These are phyloP conservation scores for Diaporthe longicolla DNA, from an alignment of 2,329 filamentous ascomycete species.

Conservation along the genomic window DNA sequence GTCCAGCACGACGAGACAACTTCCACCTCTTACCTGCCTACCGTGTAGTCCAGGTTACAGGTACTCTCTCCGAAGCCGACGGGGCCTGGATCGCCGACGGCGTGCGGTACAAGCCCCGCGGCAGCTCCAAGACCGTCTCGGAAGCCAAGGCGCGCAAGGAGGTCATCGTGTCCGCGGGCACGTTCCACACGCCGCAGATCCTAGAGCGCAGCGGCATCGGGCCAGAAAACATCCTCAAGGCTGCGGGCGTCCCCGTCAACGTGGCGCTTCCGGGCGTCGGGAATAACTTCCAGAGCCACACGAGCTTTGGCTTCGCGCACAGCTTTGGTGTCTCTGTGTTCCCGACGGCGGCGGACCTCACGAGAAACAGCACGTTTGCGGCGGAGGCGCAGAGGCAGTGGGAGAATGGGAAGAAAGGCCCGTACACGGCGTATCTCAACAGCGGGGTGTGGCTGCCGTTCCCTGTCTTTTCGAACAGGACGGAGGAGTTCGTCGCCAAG, in stretches of 20 bases:
- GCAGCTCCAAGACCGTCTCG: conserved; percentile 20
- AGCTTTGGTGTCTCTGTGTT: conserved; percentile 22
- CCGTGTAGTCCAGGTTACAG: conserved; percentile 14
- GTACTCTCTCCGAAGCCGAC: background rate
- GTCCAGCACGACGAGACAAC: conserved; percentile 1
- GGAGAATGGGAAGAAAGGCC: conserved; percentile 8
- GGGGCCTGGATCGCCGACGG: conserved; percentile 24
- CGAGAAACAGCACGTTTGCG: conserved; percentile 9
- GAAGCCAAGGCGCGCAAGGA: conserved; percentile 53
- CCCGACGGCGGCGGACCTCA: conserved; percentile 8
- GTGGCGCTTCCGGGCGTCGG: conserved; percentile 61
- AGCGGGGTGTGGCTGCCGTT: conserved; percentile 26
- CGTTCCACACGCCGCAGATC: conserved; percentile 68
- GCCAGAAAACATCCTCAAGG: conserved; percentile 56
- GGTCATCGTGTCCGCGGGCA: conserved; percentile 72
- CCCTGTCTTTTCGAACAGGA: conserved; percentile 28
- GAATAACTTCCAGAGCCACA: conserved; percentile 64
- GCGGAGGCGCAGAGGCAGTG: conserved; percentile 21
- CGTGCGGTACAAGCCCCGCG: conserved; percentile 28
- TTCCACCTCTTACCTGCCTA: conserved; percentile 11
- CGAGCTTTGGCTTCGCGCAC: conserved; percentile 6
- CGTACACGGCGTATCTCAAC: conserved; percentile 18
- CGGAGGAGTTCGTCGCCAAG: conserved; percentile 1
- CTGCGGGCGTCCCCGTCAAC: conserved; percentile 47
- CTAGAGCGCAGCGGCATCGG: conserved; percentile 75